Percentiles rank a stretch among this genome's conserved stretches.
Conservation (phyloP, 2,329 filamentous ascomycete species). For the Neoscytalidium dimidiatum region DNA sequence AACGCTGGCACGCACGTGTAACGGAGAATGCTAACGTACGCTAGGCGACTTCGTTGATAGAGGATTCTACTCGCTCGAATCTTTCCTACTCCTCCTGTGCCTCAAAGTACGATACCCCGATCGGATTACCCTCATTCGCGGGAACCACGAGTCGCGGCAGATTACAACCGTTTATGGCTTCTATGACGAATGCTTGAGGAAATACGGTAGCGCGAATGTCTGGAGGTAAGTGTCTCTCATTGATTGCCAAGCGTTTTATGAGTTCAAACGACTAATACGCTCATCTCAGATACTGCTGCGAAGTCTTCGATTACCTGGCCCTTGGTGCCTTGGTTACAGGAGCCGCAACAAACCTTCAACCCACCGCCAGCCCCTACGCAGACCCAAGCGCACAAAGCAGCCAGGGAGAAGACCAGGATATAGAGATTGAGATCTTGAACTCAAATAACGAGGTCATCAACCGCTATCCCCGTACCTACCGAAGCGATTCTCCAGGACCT, state of each 20-base stretch:
- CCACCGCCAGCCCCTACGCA: slow-evolving; percentile 56
- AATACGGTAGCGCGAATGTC: slow-evolving; percentile 95
- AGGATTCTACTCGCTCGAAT: slow-evolving; percentile 96
- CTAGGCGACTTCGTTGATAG: slow-evolving; percentile 94
- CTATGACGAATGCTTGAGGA: slow-evolving; percentile 94
- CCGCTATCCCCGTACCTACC: slow-evolving; percentile 59
- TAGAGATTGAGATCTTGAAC: slow-evolving; percentile 93
- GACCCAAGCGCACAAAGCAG: slow-evolving; percentile 53
- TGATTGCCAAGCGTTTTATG: too few relatives aligned
- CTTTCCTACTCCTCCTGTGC: slow-evolving; percentile 90
- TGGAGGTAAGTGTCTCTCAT: slow-evolving; percentile 82
- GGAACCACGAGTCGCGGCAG: slow-evolving; percentile 94
- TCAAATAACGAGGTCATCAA: slow-evolving; percentile 78
- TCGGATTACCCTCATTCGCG: slow-evolving; percentile 92
- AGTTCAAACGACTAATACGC: too few relatives aligned
- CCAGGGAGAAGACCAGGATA: slow-evolving; percentile 60
- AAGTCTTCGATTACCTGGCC: slow-evolving; percentile 95
- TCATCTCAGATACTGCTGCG: slow-evolving; percentile 70
- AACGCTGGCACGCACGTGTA: not conserved
- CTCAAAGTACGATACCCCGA: slow-evolving; percentile 97
- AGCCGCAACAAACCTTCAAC: slow-evolving; percentile 67
- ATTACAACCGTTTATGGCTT: slow-evolving; percentile 98
- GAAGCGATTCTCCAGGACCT: not conserved
- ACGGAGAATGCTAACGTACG: not conserved
- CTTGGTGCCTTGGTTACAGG: slow-evolving; percentile 90